Base-by-base conservation (phyloP, 768 basidiomycete species). In the Collybia mongolica region DNA sequence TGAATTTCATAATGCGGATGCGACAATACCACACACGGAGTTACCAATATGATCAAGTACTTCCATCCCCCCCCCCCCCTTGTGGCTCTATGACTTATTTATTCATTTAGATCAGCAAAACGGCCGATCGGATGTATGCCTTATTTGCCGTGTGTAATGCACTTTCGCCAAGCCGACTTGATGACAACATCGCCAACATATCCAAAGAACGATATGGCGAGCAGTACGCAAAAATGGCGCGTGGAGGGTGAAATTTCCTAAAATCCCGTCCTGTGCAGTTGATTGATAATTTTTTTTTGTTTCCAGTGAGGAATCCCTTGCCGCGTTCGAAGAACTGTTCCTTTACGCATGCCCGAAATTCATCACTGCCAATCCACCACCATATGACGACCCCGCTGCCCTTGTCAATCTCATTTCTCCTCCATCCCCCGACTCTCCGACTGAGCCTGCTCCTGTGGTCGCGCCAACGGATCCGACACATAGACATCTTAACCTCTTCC, bases 91-190 rank as follows among this genome's bases (percentile, higher is more conserved):
- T 29, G 38, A 39, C 46, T 50, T n/a, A 47, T 26, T n/a, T 29
- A 17, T 43, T 39, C 15, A 26, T 20, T 4, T 32, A 93, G 90
- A 97, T 99, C 70, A 93, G 88, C 73, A 98, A 98, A 77, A 95
- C 90, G 15, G 95, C 93, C 2, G 97, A 99, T 63, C 77, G 97
- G 40, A 99, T 98, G 95, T 96, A 98, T 61, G 94, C 94, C 5
- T 70, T 99, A 26, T 90, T 98, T 54, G 92, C 94, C 6, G 84
- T 99, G 52, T 96, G 93, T 72, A 89, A 93, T 58, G 88, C 91
- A 1, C 79, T 98, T 7, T 93, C 94, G 2, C 95, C 97, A 2
- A 94, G 88, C 49, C 80, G 94, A 50, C 73, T 96, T 54, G 96
- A 98, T 61, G 95, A 97, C 65, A 93, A 93, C 63, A 94, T 96